A percentile compares a stretch with the other conserved stretches of the same genome.
Conservation (phyloP, 2,329 filamentous ascomycete genomes). For the Microsporum audouinii region DNA sequence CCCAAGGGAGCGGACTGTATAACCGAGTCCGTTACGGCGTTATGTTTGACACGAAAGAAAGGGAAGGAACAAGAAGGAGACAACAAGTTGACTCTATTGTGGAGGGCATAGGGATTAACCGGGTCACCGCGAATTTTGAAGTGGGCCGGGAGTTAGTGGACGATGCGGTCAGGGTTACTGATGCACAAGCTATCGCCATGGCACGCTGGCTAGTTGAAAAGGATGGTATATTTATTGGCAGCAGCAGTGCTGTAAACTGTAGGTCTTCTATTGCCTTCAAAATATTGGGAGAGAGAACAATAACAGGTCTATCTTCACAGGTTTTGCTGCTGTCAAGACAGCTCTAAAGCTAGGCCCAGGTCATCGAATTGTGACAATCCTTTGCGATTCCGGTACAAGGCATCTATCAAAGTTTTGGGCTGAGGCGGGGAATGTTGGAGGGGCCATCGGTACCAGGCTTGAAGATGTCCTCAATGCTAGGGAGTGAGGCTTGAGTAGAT, state of each 20-base stretch:
- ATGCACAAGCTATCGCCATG: conserved; percentile 83
- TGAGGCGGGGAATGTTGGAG: conserved; percentile 37
- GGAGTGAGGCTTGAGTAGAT: neutral
- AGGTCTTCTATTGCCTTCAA: conserved; percentile 22
- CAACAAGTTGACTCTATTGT: conserved; percentile 93
- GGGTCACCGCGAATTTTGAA: conserved; percentile 88
- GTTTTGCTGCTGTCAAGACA: conserved; percentile 38
- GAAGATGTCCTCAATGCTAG: conserved; percentile 33
- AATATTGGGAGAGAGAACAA: conserved; percentile 1
- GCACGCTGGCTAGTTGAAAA: conserved; percentile 93
- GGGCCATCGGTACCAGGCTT: conserved; percentile 34
- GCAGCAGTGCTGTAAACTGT: conserved; percentile 94
- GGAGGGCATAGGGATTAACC: conserved; percentile 90
- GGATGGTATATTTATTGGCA: conserved; percentile 88
- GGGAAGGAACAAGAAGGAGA: conserved; percentile 76
- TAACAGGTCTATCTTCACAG: conserved; percentile 20
- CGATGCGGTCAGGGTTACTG: conserved; percentile 78
- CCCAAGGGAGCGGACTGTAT: conserved; percentile 84
- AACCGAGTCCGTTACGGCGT: conserved; percentile 88
- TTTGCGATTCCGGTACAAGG: conserved; percentile 41
- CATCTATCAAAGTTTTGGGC: conserved; percentile 44
- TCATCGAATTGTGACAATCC: conserved; percentile 38
- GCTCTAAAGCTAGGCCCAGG: conserved; percentile 38
- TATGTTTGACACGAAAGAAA: conserved; percentile 84
- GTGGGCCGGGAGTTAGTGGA: conserved; percentile 75